These are phyloP conservation scores for Exophiala oligosperma DNA, from an alignment of 2,329 filamentous ascomycete species.

Conservation along the genomic window DNA sequence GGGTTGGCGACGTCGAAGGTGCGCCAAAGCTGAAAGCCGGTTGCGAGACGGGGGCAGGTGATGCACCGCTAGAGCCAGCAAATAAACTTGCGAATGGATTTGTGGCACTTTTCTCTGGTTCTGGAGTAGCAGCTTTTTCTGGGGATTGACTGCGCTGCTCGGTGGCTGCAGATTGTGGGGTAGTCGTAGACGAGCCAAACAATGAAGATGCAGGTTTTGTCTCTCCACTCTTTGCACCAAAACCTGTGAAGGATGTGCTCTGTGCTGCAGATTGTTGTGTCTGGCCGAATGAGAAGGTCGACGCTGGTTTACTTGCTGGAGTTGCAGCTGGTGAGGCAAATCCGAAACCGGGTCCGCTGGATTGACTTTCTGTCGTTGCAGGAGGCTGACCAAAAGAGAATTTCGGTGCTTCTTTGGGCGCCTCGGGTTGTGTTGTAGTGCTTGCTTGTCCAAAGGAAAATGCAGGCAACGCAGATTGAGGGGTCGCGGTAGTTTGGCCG, in stretches of 20 bases:
- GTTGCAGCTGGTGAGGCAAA: not conserved
- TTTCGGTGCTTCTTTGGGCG: slow-evolving; percentile 11
- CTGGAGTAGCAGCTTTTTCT: slow-evolving; percentile 10
- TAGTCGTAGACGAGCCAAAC: slow-evolving; percentile 9
- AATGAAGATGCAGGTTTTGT: slow-evolving; percentile 4
- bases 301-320: slow-evolving; percentile 5
- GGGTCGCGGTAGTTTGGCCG: slow-evolving; percentile 17
- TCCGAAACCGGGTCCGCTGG: slow-evolving; percentile 3
- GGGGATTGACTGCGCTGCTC: slow-evolving; percentile 5
- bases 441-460: slow-evolving; percentile 6
- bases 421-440: slow-evolving; percentile 3
- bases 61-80: not conserved
- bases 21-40: slow-evolving; percentile 2
- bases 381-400: slow-evolving; percentile 15
- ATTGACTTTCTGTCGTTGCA: slow-evolving; percentile 6
- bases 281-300: slow-evolving; percentile 14
- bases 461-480: slow-evolving; percentile 14
- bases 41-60: not conserved
- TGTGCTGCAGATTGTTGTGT: slow-evolving; percentile 1
- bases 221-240: slow-evolving; percentile 6
- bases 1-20: not conserved
- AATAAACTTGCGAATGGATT: slow-evolving; percentile 25
- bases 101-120: not conserved
- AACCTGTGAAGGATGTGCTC: slow-evolving; percentile 10
- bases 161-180: slow-evolving; percentile 2